phyloP scores from a whole-genome alignment of 208 protist species.

The Trypanosoma caninum region DNA sequence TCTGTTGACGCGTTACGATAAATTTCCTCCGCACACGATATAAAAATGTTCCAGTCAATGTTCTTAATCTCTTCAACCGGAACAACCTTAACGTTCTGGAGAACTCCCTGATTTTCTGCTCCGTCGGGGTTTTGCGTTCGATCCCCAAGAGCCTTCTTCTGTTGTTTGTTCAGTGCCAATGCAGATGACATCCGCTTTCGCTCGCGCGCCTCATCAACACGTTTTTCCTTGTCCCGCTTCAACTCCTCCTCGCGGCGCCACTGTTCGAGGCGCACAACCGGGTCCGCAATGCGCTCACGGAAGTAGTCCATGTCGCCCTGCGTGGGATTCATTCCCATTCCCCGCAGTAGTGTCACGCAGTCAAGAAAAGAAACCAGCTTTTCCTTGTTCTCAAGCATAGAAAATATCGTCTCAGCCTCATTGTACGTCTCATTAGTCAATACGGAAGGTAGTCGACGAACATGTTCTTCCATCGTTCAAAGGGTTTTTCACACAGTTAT shows the following conservation, averaged over 20 bases:
- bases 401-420: constrained; percentile 73
- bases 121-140: constrained; percentile 22
- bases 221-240: constrained; percentile 69
- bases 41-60: constrained; percentile 93
- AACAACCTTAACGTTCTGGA: constrained; percentile 46
- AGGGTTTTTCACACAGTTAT: too few relatives aligned
- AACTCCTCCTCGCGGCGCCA: constrained; percentile 86
- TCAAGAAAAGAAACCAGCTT: constrained; percentile 88
- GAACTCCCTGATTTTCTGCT: constrained; percentile 30
- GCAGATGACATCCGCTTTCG: constrained; percentile 27
- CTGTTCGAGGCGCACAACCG: constrained; percentile 71
- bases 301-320: constrained; percentile 80
- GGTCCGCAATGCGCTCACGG: constrained; percentile 69
- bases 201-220: constrained; percentile 68
- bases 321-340: constrained; percentile 90
- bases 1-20: constrained; percentile 71
- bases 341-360: constrained; percentile 84
- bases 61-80: constrained; percentile 90
- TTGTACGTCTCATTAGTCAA: constrained; percentile 91
- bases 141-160: constrained; percentile 45
- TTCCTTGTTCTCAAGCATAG: constrained; percentile 82
- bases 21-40: constrained; percentile 78
- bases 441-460: constrained; percentile 45
- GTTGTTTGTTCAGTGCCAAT: constrained; percentile 15
- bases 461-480: constrained; percentile 11